A percentile compares a stretch with the other conserved stretches of the same genome.
phyloP scores from a whole-genome alignment of 1,284 basidiomycete species.

The Calocybe gambosa region DNA sequence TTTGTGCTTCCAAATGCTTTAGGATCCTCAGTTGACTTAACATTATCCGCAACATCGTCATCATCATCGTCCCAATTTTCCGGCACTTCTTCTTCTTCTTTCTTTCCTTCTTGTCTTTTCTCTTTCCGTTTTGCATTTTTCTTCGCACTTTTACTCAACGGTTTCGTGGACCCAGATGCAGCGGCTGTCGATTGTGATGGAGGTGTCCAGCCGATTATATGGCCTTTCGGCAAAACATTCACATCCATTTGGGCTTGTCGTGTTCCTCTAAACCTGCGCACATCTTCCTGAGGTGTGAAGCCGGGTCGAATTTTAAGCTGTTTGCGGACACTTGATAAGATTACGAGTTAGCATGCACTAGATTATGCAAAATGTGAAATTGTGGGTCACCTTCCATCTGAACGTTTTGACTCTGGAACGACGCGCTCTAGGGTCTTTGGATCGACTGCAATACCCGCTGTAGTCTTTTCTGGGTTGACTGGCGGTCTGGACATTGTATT shows the following conservation, averaged over 20 bases:
- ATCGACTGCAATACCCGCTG: conserved; percentile 80
- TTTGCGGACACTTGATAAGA: conserved; percentile 67
- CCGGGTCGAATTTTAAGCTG: conserved; percentile 89
- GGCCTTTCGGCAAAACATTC: conserved; percentile 60
- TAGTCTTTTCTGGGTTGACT: conserved; percentile 61
- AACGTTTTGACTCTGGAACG: conserved; percentile 76
- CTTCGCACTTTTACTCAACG: conserved; percentile 41
- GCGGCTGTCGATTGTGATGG: conserved; percentile 38
- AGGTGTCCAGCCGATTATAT: conserved; percentile 74
- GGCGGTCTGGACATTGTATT: conserved; percentile 69
- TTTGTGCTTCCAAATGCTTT: background rate
- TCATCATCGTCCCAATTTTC: conserved; percentile 79
- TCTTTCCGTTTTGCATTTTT: conserved; percentile 78
- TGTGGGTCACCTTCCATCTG: conserved; percentile 82
- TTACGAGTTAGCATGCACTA: conserved; percentile 9
- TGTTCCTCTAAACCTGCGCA: conserved; percentile 75
- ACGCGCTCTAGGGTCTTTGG: conserved; percentile 81
- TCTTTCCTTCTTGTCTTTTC: conserved; percentile 55
- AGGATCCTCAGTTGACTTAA: background rate
- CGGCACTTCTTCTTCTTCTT: conserved; percentile 32
- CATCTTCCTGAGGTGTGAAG: conserved; percentile 92
- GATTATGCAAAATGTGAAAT: conserved; percentile 3
- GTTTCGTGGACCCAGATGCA: conserved; percentile 23
- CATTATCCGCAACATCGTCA: conserved; percentile 21
- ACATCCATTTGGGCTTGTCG: conserved; percentile 69